These are phyloP conservation scores for Vitis rotundifolia DNA, from an alignment of 164 flowering plant genomes.

Conservation along the genomic window DNA sequence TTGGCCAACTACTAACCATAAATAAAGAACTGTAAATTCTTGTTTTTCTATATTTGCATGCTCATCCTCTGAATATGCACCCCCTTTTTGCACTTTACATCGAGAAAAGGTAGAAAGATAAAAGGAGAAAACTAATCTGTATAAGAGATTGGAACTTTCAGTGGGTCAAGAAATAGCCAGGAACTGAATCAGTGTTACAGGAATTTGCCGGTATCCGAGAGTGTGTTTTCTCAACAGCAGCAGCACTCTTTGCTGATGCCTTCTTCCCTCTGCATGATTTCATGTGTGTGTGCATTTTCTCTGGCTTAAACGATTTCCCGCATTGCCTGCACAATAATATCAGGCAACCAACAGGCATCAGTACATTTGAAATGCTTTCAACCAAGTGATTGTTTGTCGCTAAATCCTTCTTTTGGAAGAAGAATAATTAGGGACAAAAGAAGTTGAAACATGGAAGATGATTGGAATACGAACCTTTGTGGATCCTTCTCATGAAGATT, in stretches of 20 bases:
- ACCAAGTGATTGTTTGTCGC: too few relatives aligned
- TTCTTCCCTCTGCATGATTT: constrained; percentile 71
- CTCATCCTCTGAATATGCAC: neutral
- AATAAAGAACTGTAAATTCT: neutral
- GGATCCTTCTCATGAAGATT: neutral
- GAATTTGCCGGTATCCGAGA: constrained; percentile 3
- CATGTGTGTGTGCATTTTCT: constrained; percentile 75
- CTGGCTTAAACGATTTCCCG: constrained; percentile 74
- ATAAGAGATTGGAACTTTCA: neutral
- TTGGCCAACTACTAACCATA: neutral
- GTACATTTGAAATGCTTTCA: too few relatives aligned
- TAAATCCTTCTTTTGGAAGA: too few relatives aligned
- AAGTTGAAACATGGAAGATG: neutral
- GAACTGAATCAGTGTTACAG: constrained; percentile 7
- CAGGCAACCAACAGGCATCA: too few relatives aligned
- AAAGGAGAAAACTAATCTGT: neutral
- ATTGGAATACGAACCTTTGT: neutral
- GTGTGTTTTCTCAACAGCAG: constrained; percentile 11
- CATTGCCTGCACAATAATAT: constrained; percentile 57
- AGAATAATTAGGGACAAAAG: too few relatives aligned
- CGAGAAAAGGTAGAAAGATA: neutral
- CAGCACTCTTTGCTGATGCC: constrained; percentile 24
- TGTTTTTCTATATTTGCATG: neutral
- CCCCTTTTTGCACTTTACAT: neutral
- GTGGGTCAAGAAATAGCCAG: constrained; percentile 19